Conservation (phyloP, 108 stramenopile genomes). For the Cyclotella sp. region DNA sequence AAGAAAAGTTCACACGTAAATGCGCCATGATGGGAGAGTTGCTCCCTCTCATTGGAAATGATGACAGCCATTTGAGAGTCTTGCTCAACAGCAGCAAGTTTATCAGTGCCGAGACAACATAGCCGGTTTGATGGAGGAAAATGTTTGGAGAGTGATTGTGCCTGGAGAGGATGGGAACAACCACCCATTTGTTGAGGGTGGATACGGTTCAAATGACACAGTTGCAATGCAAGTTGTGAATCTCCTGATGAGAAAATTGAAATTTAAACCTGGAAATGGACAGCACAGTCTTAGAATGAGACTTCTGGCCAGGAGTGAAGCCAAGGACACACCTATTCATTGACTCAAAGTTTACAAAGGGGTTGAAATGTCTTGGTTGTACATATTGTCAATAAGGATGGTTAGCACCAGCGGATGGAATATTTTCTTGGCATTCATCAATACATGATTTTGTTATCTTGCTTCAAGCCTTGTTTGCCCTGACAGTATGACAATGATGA, state of each 20-base stretch:
- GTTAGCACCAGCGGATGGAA: too few relatives aligned
- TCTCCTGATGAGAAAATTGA: background rate
- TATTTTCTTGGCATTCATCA: too few relatives aligned
- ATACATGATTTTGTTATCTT: too few relatives aligned
- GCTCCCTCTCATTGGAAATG: conserved; percentile 6
- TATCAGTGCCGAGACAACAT: conserved; percentile 21
- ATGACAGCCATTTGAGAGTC: conserved; percentile 6
- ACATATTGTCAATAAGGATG: conserved; percentile 2
- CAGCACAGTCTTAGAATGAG: conserved; percentile 6
- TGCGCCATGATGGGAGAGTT: background rate
- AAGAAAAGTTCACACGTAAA: conserved; percentile 5
- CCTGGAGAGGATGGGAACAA: background rate
- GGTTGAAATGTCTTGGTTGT: conserved; percentile 3
- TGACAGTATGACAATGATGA: conserved; percentile 5
- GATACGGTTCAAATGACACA: background rate
- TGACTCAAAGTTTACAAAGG: conserved; percentile 4
- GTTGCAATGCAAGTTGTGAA: background rate
- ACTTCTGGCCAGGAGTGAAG: background rate
- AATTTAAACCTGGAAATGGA: conserved; percentile 18
- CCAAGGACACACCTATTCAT: background rate
- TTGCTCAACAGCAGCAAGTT: background rate
- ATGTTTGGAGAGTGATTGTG: background rate
- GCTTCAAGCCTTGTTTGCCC: background rate
- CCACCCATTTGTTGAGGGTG: background rate
- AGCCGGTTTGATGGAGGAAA: conserved; percentile 9